phyloP scores from a whole-genome alignment of 2,329 filamentous ascomycete species.

The Epichloe bromicola region DNA sequence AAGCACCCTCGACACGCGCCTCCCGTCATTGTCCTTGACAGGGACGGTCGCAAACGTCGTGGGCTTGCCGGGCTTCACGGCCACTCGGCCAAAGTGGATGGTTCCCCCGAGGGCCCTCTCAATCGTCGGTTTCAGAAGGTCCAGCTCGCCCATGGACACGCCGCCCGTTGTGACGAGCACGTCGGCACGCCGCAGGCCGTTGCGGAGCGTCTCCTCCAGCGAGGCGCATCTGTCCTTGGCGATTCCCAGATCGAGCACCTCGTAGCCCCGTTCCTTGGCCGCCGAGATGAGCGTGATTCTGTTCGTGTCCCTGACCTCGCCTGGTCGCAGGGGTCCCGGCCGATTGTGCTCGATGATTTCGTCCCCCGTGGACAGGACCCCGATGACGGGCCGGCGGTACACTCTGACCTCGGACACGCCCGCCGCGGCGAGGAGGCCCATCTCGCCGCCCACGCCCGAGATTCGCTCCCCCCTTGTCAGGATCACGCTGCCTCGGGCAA shows the following conservation, averaged over 20 bases:
- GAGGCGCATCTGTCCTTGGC: slow-evolving; percentile 59
- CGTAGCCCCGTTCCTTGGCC: slow-evolving; percentile 59
- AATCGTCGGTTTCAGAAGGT: slow-evolving; percentile 91
- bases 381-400: slow-evolving; percentile 66
- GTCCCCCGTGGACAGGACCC: slow-evolving; percentile 86
- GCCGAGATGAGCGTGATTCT: slow-evolving; percentile 76
- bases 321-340: slow-evolving; percentile 49
- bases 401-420: slow-evolving; percentile 59
- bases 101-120: slow-evolving; percentile 85
- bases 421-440: slow-evolving; percentile 78
- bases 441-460: slow-evolving; percentile 76
- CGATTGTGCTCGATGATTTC: slow-evolving; percentile 71
- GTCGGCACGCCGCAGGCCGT: slow-evolving; percentile 61
- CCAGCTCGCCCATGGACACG: slow-evolving; percentile 95
- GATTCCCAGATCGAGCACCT: slow-evolving; percentile 76
- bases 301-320: slow-evolving; percentile 90
- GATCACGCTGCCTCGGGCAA: slow-evolving; percentile 55
- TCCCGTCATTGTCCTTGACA: slow-evolving; percentile 43
- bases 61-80: slow-evolving; percentile 97
- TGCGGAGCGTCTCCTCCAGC: slow-evolving; percentile 65
- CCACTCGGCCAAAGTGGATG: slow-evolving; percentile 90
- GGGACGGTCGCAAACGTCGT: slow-evolving; percentile 91
- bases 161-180: slow-evolving; percentile 86
- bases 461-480: slow-evolving; percentile 76
- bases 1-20: slow-evolving; percentile 53